Percentiles rank a stretch among this genome's conserved stretches.
Evolutionary conservation across 192 early-diverging fungal species (phyloP).

Genomic region (Chytriomyces confervae): DNA sequence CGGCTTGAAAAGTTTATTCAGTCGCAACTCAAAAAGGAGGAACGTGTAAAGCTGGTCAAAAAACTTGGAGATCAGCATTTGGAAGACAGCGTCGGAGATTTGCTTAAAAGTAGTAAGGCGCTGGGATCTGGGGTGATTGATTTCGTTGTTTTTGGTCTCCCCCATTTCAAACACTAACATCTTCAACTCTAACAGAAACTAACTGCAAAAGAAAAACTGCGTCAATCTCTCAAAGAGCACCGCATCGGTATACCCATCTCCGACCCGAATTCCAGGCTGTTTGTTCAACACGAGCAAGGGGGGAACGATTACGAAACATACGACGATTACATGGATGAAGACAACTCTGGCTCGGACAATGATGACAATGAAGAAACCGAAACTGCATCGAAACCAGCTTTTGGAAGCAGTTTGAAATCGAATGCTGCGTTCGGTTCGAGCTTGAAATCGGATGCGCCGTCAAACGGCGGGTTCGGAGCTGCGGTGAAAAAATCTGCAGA

Average conservation of each 20-base stretch:
- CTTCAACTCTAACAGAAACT: conserved; percentile 39
- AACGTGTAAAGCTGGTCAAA: conserved; percentile 52
- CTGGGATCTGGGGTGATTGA: conserved; percentile 40
- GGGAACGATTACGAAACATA: conserved; percentile 23
- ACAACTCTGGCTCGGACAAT: neutral
- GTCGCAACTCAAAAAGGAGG: conserved; percentile 66
- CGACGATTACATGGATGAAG: conserved; percentile 27
- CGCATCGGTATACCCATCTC: conserved; percentile 46
- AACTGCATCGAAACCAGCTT: conserved; percentile 9
- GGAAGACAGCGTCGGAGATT: conserved; percentile 27
- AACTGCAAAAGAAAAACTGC: conserved; percentile 51
- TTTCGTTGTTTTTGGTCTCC: neutral
- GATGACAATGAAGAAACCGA: neutral
- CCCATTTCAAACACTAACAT: neutral
- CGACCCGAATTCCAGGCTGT: conserved; percentile 37
- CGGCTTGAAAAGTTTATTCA: conserved; percentile 64
- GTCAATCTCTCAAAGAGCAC: conserved; percentile 53
- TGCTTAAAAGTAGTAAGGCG: conserved; percentile 51
- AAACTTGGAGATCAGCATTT: conserved; percentile 53
- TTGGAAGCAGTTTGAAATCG: conserved; percentile 34
- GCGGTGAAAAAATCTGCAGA: conserved; percentile 36
- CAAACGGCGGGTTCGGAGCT: conserved; percentile 37
- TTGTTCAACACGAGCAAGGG: conserved; percentile 42
- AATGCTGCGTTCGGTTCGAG: conserved; percentile 13
- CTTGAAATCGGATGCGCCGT: conserved; percentile 11